These are phyloP conservation scores for Calcarisporium arbuscula DNA, from an alignment of 2,329 filamentous ascomycete species.

Conservation along the genomic window DNA sequence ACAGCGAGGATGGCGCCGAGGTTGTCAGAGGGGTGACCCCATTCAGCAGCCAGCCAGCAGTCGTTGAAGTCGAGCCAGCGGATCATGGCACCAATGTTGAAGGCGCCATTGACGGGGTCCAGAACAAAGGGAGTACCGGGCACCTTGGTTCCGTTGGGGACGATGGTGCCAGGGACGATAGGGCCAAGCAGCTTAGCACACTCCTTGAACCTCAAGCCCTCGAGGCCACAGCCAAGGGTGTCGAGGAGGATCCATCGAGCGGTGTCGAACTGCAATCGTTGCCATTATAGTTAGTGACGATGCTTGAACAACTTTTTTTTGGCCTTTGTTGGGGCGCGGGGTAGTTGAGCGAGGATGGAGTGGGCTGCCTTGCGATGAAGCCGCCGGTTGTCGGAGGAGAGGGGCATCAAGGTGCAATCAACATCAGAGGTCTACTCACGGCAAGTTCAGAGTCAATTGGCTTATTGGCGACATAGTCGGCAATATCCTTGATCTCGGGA, in stretches of 20 bases:
- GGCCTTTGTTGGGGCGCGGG: too few relatives aligned
- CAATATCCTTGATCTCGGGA: slow-evolving; percentile 91
- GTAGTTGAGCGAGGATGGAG: background rate
- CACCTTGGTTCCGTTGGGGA: slow-evolving; percentile 87
- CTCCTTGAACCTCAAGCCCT: slow-evolving; percentile 91
- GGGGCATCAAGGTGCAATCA: slow-evolving; percentile 1
- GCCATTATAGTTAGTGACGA: background rate
- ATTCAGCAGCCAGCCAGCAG: slow-evolving; percentile 98
- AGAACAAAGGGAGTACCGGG: slow-evolving; percentile 90
- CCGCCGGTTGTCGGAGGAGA: slow-evolving; percentile 1
- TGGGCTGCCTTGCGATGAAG: too few relatives aligned
- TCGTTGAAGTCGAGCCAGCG: slow-evolving; percentile 99
- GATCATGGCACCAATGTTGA: slow-evolving; percentile 99
- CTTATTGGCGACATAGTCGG: slow-evolving; percentile 88
- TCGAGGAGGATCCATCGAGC: slow-evolving; percentile 95
- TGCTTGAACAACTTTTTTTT: background rate
- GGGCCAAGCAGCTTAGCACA: slow-evolving; percentile 93
- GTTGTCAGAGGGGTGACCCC: slow-evolving; percentile 98
- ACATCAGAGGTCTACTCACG: slow-evolving; percentile 48
- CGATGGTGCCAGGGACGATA: slow-evolving; percentile 79
- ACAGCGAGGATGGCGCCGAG: slow-evolving; percentile 93
- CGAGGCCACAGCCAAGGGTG: slow-evolving; percentile 91
- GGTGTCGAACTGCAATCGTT: slow-evolving; percentile 68
- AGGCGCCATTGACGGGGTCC: slow-evolving; percentile 90
- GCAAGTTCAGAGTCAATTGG: slow-evolving; percentile 86